phyloP scores from a whole-genome alignment of 192 early-diverging fungal genomes.

The Backusella parvicylindrica region DNA sequence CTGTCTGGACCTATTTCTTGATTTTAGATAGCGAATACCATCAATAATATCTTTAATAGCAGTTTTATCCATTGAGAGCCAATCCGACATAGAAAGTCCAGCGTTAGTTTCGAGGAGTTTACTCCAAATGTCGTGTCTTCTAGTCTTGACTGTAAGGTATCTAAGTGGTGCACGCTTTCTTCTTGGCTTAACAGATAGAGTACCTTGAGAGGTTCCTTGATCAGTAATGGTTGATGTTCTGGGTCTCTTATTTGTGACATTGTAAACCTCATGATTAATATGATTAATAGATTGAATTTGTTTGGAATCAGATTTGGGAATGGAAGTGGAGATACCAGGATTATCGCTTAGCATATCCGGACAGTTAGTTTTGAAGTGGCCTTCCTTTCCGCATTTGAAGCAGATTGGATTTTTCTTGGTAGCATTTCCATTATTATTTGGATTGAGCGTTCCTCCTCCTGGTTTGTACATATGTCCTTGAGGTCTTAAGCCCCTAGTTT shows the following conservation, averaged over 20 bases:
- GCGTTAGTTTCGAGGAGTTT: background rate
- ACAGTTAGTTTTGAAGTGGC: background rate
- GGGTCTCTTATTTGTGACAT: background rate
- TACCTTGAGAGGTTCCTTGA: background rate
- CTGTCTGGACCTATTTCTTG: background rate
- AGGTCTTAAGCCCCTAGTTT: no score
- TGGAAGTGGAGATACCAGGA: no score
- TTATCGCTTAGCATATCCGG: background rate
- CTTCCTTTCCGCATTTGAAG: constrained; percentile 2
- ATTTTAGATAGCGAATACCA: background rate
- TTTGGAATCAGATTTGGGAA: background rate
- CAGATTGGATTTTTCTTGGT: background rate
- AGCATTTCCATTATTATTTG: background rate
- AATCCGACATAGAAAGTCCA: background rate
- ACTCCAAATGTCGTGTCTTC: background rate
- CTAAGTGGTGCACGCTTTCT: background rate
- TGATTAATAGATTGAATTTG: background rate
- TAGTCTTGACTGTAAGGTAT: background rate
- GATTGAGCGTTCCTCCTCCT: background rate
- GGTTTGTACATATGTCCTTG: background rate
- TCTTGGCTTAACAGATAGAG: background rate
- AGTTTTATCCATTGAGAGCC: background rate
- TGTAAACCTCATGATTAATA: background rate
- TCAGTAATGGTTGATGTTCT: background rate
- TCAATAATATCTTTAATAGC: background rate